Base-by-base conservation (phyloP, 2,329 filamentous ascomycete species). In the Botrytis paeoniae region DNA sequence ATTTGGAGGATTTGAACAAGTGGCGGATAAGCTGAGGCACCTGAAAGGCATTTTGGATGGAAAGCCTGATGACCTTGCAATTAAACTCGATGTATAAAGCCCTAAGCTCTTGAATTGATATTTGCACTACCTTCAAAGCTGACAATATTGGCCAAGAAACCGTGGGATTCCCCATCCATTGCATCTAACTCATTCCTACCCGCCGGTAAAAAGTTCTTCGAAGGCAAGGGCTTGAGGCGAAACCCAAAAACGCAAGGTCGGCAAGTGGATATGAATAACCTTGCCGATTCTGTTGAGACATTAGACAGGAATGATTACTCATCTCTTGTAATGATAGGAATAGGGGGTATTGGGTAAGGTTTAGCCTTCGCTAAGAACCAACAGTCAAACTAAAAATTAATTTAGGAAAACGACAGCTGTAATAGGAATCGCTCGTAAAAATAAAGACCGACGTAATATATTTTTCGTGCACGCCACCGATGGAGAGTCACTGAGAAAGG, bases 281-380 rank as follows among this genome's bases (percentile, higher is more conserved):
- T 61, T 16, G 12, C 6, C 22, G 12, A 61, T 37, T 39, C 3
- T 3, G 5, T 61, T 39, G 35, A 51, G 16, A 51, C 0, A 45
- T 8, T n/a, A 25, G 63, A 66, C 9, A 10, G 59, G 10, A 25
- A 51, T 2, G 29, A 45, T 16, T 18, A 37, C 3, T 32, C 41
- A 2, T 54, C 66, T 9, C 32, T 59, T 69, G 51, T 59, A 10
- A 43, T 69, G 9, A 2, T 35, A 57, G 66, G 66, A 4, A 69
- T 59, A 22, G 66, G 66, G 32, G 66, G 66, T 14, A 69, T 69
- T 6, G 66, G 66, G 66, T 69, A 69, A 41, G 66, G 35, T 29
- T 48, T 14, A 51, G 25, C 12, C 35, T 12, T 61, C 10, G n/a
- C 25, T 37, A 0, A 12, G 20, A 16, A 61, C 12, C 3, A 61